Base-by-base conservation (phyloP, 2,329 filamentous ascomycete genomes). In the Colletotrichum aenigma region DNA sequence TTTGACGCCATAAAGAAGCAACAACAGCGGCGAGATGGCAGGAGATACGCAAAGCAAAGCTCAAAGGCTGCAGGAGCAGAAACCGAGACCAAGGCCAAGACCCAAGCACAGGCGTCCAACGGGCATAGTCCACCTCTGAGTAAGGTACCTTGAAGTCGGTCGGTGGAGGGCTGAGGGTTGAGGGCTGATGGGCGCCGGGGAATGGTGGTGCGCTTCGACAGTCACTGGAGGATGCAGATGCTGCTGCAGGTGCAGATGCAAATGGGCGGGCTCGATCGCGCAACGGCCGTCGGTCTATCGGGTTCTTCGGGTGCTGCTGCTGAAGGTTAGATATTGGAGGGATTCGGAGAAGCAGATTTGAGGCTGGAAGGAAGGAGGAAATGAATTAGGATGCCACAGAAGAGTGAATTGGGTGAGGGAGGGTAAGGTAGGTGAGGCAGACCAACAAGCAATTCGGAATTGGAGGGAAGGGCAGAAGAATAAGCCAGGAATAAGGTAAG, bases 1-100 rank as follows among this genome's bases (percentile, higher is more conserved):
- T 70, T 78, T 76, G 76, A 77, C 77, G 72, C 78, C 77, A 77
- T 78, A 78, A 76, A 75, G 71, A 70, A 69, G 70, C 68, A 75
- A 66, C 38, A 62, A 56, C 69, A 76, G 64, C 64, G 28, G 36
- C 48, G 56, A 67, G 34, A 55, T 36, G 43, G 34, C 55, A 58
- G 56, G 56, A 67, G 58, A 15, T 7, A 52, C 13, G 28, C 55
- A 43, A 55, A 58, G 70, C 43, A 61, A 43, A 69, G 69, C 64
- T 65, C 64, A 61, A 34, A 61, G 55, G 34, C 55, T 43, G 56
- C 66, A 69, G 30, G n/a, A 38, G 58, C 30, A 34, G 58, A 32
- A 61, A 21, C 18, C 28, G 26, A 62, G 32, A 62, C 26, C 65
- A 60, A 36, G 32, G 61, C 32, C 71, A 69, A 64, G 70, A 43